Evolutionary conservation across 2,329 filamentous ascomycete species (phyloP).

Genomic region (Colletotrichum salicis): DNA sequence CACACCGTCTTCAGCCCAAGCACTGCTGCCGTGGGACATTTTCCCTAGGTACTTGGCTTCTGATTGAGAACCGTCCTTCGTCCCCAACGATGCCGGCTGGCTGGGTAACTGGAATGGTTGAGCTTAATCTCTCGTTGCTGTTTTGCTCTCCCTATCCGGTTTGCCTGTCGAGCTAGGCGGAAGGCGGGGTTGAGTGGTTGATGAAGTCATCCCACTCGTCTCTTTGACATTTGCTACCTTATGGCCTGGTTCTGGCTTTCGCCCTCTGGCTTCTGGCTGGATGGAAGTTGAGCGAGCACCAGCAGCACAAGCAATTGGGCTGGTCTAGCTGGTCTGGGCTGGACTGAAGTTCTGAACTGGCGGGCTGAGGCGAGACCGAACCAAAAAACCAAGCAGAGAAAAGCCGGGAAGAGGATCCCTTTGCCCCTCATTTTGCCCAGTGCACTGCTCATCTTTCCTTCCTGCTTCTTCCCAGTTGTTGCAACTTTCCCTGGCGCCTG

Average conservation of each 20-base stretch:
- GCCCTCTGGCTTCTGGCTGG: background rate
- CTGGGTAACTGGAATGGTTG: background rate
- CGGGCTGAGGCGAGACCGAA: conserved; percentile 7
- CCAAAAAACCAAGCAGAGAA: conserved; percentile 3
- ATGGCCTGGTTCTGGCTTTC: background rate
- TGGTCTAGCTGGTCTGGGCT: background rate
- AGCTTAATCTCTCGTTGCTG: background rate
- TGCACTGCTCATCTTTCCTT: conserved; percentile 42
- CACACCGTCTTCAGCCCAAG: background rate
- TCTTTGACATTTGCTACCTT: conserved; percentile 1
- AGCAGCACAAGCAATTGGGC: background rate
- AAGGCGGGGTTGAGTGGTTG: background rate
- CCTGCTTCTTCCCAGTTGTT: conserved; percentile 38
- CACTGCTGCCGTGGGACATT: background rate
- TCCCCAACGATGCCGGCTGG: background rate
- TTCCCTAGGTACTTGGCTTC: background rate
- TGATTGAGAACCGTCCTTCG: background rate
- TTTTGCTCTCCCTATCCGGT: background rate
- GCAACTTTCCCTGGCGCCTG: background rate
- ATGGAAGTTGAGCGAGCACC: background rate
- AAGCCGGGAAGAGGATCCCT: conserved; percentile 10
- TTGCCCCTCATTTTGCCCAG: conserved; percentile 8
- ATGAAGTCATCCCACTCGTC: conserved; percentile 30
- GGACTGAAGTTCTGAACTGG: background rate
- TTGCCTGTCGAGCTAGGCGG: conserved; percentile 2